These are phyloP conservation scores for Boletus fagicola DNA, from an alignment of 768 basidiomycete species.

Conservation along the genomic window DNA sequence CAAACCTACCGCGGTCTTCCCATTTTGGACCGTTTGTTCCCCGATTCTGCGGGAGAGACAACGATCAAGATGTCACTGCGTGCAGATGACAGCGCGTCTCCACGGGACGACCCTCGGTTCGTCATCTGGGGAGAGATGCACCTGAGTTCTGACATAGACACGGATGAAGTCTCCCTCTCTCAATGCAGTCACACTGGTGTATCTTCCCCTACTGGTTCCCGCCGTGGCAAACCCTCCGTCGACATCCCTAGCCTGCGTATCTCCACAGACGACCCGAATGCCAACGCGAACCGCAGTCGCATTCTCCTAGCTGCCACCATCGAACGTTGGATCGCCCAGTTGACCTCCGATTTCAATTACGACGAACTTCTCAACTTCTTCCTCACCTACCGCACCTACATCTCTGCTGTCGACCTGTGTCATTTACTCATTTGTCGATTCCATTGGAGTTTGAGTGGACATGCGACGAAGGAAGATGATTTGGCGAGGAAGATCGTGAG, in stretches of 20 bases:
- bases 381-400: slow-evolving; percentile 86
- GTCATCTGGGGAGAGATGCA: slow-evolving; percentile 81
- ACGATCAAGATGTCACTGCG: slow-evolving; percentile 73
- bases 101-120: slow-evolving; percentile 86
- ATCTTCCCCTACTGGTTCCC: slow-evolving; percentile 41
- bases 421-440: slow-evolving; percentile 84
- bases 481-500: slow-evolving; percentile 73
- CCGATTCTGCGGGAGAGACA: slow-evolving; percentile 55
- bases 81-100: slow-evolving; percentile 64
- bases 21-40: slow-evolving; percentile 61
- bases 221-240: slow-evolving; percentile 29
- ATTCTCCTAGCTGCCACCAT: slow-evolving; percentile 87
- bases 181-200: slow-evolving; percentile 39
- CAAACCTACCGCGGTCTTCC: slow-evolving; percentile 80
- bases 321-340: slow-evolving; percentile 89
- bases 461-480: slow-evolving; percentile 52
- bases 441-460: slow-evolving; percentile 71
- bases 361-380: slow-evolving; percentile 89
- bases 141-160: slow-evolving; percentile 29
- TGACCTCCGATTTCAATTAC: slow-evolving; percentile 83
- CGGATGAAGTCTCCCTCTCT: slow-evolving; percentile 40
- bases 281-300: slow-evolving; percentile 23
- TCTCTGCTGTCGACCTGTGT: slow-evolving; percentile 74
- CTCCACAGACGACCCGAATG: slow-evolving; percentile 29
- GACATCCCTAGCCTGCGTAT: slow-evolving; percentile 31